These are phyloP conservation scores for Phytophthora macrochlamydospora DNA, from an alignment of 352 stramenopile species.

Conservation along the genomic window DNA sequence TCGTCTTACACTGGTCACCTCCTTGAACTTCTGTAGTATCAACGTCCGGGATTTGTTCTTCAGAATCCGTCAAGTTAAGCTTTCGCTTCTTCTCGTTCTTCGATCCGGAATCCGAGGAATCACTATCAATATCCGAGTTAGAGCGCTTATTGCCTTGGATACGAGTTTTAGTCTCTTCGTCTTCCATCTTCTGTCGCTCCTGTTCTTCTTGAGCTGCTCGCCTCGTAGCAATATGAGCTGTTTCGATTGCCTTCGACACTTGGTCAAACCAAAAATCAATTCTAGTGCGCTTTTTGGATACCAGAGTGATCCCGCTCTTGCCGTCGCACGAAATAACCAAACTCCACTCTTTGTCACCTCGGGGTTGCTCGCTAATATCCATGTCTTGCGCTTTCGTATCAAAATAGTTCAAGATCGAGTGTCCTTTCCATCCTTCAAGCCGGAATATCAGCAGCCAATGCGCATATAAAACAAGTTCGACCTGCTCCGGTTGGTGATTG, in stretches of 20 bases:
- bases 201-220: conserved; percentile 25
- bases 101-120: background rate
- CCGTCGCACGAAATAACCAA: conserved; percentile 32
- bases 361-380: conserved; percentile 34
- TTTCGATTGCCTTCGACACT: conserved; percentile 46
- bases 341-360: conserved; percentile 46
- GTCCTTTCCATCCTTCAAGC: conserved; percentile 44
- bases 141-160: background rate
- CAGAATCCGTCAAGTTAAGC: background rate
- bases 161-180: conserved; percentile 16
- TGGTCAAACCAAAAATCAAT: conserved; percentile 71
- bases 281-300: conserved; percentile 50
- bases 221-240: conserved; percentile 13
- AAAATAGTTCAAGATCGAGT: conserved; percentile 29
- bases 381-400: conserved; percentile 25
- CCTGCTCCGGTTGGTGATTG: conserved; percentile 35
- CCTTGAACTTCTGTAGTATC: background rate
- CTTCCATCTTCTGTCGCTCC: conserved; percentile 22
- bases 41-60: conserved; percentile 1
- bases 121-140: conserved; percentile 4
- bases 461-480: conserved; percentile 46
- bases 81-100: conserved; percentile 29
- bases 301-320: conserved; percentile 17
- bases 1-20: conserved; percentile 5
- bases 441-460: conserved; percentile 46